Conservation (phyloP, 2,329 filamentous ascomycete genomes). For the Rhinocladiella mackenziei region DNA sequence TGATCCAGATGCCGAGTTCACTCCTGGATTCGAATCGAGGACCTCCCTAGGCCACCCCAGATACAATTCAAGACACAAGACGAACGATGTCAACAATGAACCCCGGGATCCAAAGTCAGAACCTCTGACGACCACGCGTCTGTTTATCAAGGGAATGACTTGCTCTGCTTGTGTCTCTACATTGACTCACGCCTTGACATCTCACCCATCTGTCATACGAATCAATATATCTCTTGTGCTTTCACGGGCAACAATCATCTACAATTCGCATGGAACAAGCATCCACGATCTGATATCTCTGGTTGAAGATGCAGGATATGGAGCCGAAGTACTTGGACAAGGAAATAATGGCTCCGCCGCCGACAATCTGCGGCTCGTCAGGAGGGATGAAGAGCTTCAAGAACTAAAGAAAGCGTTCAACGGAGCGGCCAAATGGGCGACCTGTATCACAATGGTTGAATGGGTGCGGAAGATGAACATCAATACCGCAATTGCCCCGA, state of each 20-base stretch:
- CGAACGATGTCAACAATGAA: background rate
- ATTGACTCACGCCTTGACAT: conserved; percentile 5
- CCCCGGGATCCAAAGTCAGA: background rate
- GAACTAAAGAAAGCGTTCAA: conserved; percentile 13
- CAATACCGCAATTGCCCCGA: background rate
- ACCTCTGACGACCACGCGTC: conserved; percentile 1
- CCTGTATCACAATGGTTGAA: conserved; percentile 6
- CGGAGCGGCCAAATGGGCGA: conserved; percentile 13
- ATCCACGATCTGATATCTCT: conserved; percentile 8
- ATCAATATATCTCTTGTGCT: conserved; percentile 13
- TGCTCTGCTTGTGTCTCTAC: conserved; percentile 18
- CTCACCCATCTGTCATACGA: conserved; percentile 7
- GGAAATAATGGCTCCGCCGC: conserved; percentile 2
- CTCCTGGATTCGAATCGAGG: conserved; percentile 3
- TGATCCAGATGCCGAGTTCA: conserved; percentile 4
- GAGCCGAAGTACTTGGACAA: conserved; percentile 6
- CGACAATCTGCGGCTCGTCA: conserved; percentile 12
- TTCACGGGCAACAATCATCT: conserved; percentile 16
- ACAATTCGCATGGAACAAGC: conserved; percentile 4
- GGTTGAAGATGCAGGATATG: conserved; percentile 17
- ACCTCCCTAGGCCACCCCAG: too few species aligned
- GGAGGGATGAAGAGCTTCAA: conserved; percentile 13
- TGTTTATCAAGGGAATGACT: conserved; percentile 18
- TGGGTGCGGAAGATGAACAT: conserved; percentile 1
- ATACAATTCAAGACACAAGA: too few species aligned